Conservation (phyloP, 345 rosid species). For the Eucalyptus regnans region DNA sequence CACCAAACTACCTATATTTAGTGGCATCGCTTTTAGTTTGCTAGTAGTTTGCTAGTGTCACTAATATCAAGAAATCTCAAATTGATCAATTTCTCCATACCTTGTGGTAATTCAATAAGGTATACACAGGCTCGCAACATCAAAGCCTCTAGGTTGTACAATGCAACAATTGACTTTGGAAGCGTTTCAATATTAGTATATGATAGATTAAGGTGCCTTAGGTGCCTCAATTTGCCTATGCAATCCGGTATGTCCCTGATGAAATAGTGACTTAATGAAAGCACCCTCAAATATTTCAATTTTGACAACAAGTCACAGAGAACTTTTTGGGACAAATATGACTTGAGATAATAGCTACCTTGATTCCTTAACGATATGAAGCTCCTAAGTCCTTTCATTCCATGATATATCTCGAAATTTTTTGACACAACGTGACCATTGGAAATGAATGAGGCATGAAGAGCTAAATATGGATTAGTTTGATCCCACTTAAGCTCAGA, state of each 20-base stretch:
- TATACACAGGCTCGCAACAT: fast-evolving
- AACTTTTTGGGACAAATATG: neutral
- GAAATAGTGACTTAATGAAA: neutral
- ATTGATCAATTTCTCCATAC: neutral
- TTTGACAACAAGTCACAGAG: neutral
- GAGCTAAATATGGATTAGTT: too few species aligned
- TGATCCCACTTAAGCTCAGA: too few species aligned
- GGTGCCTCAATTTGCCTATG: neutral
- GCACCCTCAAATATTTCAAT: neutral
- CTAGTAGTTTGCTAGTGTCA: fast-evolving
- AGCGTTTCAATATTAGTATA: fast-evolving
- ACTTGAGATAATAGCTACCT: fast-evolving
- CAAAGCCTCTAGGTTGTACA: neutral
- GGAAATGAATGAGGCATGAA: too few species aligned
- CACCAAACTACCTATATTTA: neutral
- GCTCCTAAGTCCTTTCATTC: neutral
- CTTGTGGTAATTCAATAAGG: neutral
- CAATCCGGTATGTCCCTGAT: fast-evolving
- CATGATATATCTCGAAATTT: neutral
- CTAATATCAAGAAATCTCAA: neutral
- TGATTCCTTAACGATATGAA: fast-evolving
- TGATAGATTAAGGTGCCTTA: neutral
- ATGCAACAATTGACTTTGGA: neutral
- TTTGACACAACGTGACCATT: fast-evolving
- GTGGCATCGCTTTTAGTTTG: fast-evolving